phyloP scores from a whole-genome alignment of 495 filamentous ascomycete genomes.

The Amorphotheca resinae region DNA sequence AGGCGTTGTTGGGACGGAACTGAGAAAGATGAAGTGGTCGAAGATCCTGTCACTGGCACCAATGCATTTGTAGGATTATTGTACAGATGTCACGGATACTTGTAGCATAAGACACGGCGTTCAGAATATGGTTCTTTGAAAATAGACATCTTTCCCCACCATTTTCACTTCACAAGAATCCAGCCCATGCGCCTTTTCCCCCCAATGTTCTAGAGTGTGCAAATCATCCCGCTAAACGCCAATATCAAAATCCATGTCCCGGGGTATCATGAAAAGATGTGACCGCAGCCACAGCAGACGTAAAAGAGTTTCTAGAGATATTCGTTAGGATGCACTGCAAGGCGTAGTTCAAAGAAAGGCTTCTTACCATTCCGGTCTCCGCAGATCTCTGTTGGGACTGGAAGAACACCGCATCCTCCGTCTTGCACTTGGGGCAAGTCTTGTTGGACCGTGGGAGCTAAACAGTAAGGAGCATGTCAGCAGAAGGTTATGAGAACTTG shows the following conservation, averaged over 20 bases:
- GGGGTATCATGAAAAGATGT: slow-evolving; percentile 52
- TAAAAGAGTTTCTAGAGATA: slow-evolving; percentile 80
- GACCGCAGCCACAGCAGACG: slow-evolving; percentile 85
- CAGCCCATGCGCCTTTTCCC: slow-evolving; percentile 4
- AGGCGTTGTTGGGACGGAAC: slow-evolving; percentile 77
- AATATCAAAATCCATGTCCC: slow-evolving; percentile 10
- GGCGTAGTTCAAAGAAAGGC: not conserved
- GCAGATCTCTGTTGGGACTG: slow-evolving; percentile 94
- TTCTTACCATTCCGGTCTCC: slow-evolving; percentile 89
- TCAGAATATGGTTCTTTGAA: slow-evolving; percentile 1
- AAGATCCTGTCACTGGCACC: slow-evolving; percentile 96
- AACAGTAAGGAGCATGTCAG: slow-evolving; percentile 35
- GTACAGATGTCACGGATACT: slow-evolving; percentile 3
- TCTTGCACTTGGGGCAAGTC: slow-evolving; percentile 69
- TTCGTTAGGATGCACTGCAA: not conserved
- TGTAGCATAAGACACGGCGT: slow-evolving; percentile 12
- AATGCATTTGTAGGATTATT: slow-evolving; percentile 60
- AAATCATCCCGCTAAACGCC: slow-evolving; percentile 1
- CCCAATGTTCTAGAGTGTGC: not conserved
- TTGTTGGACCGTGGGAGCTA: slow-evolving; percentile 81
- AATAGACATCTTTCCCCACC: slow-evolving; percentile 1
- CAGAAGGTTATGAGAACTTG: slow-evolving; percentile 15
- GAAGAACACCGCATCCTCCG: slow-evolving; percentile 89
- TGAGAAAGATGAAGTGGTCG: slow-evolving; percentile 84
- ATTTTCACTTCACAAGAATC: not conserved